phyloP scores from a whole-genome alignment of 805 yeast species.

The Sugiyamaella chiloensis region DNA sequence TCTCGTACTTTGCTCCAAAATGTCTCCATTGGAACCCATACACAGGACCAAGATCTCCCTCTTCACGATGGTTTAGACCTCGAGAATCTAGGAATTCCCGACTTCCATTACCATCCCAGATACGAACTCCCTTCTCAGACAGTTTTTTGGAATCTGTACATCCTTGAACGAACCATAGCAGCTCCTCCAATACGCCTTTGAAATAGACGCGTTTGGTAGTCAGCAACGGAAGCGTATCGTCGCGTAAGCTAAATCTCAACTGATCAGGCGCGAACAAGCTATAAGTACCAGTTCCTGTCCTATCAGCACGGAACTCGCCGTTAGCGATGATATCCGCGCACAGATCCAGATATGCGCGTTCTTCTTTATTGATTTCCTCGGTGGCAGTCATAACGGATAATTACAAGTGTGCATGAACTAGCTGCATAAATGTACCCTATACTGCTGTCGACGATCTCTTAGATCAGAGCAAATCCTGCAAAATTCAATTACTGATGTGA shows the following conservation, averaged over 20 bases:
- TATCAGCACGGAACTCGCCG: slow-evolving; percentile 90
- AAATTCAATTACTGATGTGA: too few relatives aligned
- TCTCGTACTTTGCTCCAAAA: slow-evolving; percentile 89
- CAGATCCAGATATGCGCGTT: slow-evolving; percentile 81
- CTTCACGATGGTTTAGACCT: slow-evolving; percentile 77
- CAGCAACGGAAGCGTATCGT: slow-evolving; percentile 77
- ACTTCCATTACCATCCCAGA: slow-evolving; percentile 99
- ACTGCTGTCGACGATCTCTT: too few relatives aligned
- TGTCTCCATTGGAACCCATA: slow-evolving; percentile 99
- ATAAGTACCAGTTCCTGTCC: slow-evolving; percentile 96
- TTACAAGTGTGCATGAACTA: too few relatives aligned
- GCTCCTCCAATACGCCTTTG: slow-evolving; percentile 82
- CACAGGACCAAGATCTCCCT: slow-evolving; percentile 96
- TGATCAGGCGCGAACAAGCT: slow-evolving; percentile 96
- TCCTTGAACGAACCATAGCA: slow-evolving; percentile 90
- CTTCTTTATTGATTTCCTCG: too few relatives aligned
- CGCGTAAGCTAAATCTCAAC: slow-evolving; percentile 69
- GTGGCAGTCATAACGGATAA: too few relatives aligned
- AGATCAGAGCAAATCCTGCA: too few relatives aligned
- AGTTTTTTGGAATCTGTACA: slow-evolving; percentile 81
- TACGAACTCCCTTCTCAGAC: slow-evolving; percentile 82
- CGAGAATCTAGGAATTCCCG: slow-evolving; percentile 81
- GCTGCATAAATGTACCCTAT: too few relatives aligned
- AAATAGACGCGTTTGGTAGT: slow-evolving; percentile 93
- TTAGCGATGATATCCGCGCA: slow-evolving; percentile 71